Base-by-base conservation (phyloP, 73 alveolate genomes). In the Durusdinium trenchii region DNA sequence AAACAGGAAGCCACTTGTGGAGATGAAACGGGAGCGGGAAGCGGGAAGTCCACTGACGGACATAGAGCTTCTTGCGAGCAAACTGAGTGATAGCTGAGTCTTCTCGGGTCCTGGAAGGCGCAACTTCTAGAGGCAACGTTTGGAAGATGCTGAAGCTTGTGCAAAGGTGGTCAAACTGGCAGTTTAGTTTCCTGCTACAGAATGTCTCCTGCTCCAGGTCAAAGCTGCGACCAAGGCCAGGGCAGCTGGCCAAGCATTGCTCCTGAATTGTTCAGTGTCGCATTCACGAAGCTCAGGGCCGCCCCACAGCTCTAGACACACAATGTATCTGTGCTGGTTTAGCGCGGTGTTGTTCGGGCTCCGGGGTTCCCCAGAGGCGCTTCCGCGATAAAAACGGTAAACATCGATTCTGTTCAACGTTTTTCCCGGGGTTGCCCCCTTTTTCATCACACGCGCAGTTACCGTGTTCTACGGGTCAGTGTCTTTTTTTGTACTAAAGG, bases 71-170 rank as follows among this genome's bases (percentile, higher is more conserved):
- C 54, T n/a, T 51, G 46, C 52, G 94, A 32, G 73, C 76, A 51
- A 51, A 84, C 94, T 51, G 94, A 23, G 75, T 84, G 94, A 84
- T 32, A 75, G 94, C 94, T 38, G 94, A 84, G 46, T 84, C 94
- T 51, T 84, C 94, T 16, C 94, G 94, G 38, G 35, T 84, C 94
- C 94, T 84, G 94, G 36, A 42, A 30, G 50, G 36, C 6, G 46
- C 50, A 28, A 71, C 50, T 26, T 23, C 43, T 23, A 9, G 42
- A 64, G 78, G 38, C 78, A 5, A 9, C 42, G 20, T 23, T 10
- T 64, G 78, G 78, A 64, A 26, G 78, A 14, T 64, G 78, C 38
- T 64, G 78, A 26, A 40, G 38, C 9, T 23, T 9, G 78, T 64
- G 16, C 43, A 40, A 64, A 4, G 38, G 1, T n/a, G n/a, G n/a